Evolutionary conservation across 1,284 basidiomycete genomes (phyloP).

Genomic region (Apiotrichum mycotoxinovorans): DNA sequence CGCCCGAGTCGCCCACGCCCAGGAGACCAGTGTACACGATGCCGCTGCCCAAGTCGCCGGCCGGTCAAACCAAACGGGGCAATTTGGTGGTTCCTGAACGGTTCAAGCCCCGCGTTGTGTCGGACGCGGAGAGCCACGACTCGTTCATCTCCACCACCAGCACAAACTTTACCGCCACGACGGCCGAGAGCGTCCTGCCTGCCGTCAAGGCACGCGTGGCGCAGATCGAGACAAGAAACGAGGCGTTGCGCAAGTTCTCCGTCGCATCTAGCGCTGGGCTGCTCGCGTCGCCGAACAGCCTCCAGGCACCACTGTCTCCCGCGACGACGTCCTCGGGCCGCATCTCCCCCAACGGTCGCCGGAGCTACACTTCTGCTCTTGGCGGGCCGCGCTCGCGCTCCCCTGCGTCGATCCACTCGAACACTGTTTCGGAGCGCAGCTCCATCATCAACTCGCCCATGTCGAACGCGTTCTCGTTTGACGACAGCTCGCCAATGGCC

Average conservation of each 20-base stretch:
- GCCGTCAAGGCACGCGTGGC: constrained; percentile 36
- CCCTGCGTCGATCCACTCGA: constrained; percentile 8
- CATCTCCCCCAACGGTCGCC: constrained; percentile 2
- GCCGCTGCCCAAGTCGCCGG: constrained; percentile 6
- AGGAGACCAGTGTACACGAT: constrained; percentile 8
- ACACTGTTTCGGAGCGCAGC: constrained; percentile 2
- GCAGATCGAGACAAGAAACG: constrained; percentile 40
- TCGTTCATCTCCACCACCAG: not conserved
- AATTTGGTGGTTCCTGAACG: constrained; percentile 12
- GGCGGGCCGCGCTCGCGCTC: constrained; percentile 19
- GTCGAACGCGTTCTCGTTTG: not conserved
- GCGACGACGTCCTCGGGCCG: not conserved
- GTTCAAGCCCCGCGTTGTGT: constrained; percentile 12
- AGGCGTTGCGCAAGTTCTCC: constrained; percentile 40
- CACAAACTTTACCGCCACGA: constrained; percentile 17
- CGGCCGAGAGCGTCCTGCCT: constrained; percentile 23
- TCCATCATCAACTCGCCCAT: not conserved
- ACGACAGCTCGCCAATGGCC: constrained; percentile 12
- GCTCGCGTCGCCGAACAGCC: not conserved
- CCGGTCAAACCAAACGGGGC: not conserved
- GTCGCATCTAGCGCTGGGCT: constrained; percentile 26
- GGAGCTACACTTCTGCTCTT: constrained; percentile 36
- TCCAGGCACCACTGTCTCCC: not conserved
- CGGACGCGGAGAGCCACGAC: not conserved
- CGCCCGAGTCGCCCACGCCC: constrained; percentile 9